Evolutionary conservation across 352 stramenopile species (phyloP), one percentile per base, ranked within the genome.

Genomic region (Elongisporangium anandrum): DNA sequence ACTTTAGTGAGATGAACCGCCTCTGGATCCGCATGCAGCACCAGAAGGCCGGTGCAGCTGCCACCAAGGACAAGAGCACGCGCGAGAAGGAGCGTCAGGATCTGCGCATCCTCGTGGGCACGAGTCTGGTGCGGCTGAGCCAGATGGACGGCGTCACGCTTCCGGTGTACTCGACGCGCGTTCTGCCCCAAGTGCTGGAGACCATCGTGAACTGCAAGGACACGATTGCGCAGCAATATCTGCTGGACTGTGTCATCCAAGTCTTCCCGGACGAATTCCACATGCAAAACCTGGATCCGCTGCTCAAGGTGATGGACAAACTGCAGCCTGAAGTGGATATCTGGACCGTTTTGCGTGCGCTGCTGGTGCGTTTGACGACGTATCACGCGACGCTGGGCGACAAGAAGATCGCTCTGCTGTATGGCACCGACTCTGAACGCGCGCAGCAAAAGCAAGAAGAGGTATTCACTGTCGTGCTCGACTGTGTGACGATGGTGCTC

Each of bases 11-110:
- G 79, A 98, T 97, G 61, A 99, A 99, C 69, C 92, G 96, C 16
- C 81, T 99, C 15, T 99, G 97, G 98, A 98, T 99, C n/a, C 94
- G 97, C 57, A 98, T 99, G 83, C 97, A 99, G 76, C 75, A 94
- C 62, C 73, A 95, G 68, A 74, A 91, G 64, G 65, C 70, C 60
- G 66, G 73, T 50, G 56, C 79, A 51, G 81, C 63, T 6, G 68
- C 62, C 13, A 56, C 61, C n/a, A 97, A 96, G 60, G 86, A 97
- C 63, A 79, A 79, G 29, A 72, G 85, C 8, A 85, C 82, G 20
- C 74, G 84, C 19, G 82, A 93, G 57, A 91, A 91, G 38, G 85
- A 94, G 65, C 78, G 85, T 0, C 94, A 98, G 67, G 96, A 99
- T 59, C 81, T 99, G 26, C 76, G 94, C n/a, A 79, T 99, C 26